Percentiles rank a stretch among this genome's conserved stretches.
Conservation (phyloP, 2,329 filamentous ascomycete genomes). For the Cercospora sojina region DNA sequence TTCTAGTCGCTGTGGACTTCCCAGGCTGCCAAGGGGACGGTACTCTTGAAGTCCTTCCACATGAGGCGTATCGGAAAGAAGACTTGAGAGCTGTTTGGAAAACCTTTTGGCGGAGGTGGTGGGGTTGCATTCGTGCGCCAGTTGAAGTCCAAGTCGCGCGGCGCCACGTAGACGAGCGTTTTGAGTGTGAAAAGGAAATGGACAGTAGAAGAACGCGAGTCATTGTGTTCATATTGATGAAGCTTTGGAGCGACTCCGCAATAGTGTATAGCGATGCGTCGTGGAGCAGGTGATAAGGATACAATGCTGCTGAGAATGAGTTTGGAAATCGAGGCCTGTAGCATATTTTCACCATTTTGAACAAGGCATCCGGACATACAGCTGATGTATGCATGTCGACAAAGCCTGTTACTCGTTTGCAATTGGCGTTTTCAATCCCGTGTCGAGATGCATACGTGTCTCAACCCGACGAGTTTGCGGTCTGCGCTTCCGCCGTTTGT, state of each 20-base stretch:
- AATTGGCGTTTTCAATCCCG: neutral
- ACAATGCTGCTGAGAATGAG: too few species aligned
- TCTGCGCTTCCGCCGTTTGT: neutral
- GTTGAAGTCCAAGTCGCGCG: neutral
- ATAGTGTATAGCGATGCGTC: too few species aligned
- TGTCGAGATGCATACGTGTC: neutral
- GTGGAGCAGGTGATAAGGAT: neutral
- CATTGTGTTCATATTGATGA: neutral
- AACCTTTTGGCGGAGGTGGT: neutral
- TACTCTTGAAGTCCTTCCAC: neutral
- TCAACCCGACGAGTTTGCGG: neutral
- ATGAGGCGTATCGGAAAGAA: neutral
- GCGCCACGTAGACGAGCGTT: neutral
- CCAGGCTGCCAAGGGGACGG: neutral
- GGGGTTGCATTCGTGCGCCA: neutral
- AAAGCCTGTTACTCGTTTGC: neutral
- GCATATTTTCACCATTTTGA: too few species aligned
- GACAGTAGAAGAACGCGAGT: neutral
- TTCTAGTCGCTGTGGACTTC: neutral
- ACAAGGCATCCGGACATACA: neutral
- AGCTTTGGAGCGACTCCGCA: neutral
- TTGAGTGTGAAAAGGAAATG: neutral
- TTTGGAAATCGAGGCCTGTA: too few species aligned
- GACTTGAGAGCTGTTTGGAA: too few species aligned
- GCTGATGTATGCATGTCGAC: neutral